Evolutionary conservation across 768 basidiomycete species (phyloP), one percentile per base, ranked within the genome.

Genomic region (Naganishia onofrii): DNA sequence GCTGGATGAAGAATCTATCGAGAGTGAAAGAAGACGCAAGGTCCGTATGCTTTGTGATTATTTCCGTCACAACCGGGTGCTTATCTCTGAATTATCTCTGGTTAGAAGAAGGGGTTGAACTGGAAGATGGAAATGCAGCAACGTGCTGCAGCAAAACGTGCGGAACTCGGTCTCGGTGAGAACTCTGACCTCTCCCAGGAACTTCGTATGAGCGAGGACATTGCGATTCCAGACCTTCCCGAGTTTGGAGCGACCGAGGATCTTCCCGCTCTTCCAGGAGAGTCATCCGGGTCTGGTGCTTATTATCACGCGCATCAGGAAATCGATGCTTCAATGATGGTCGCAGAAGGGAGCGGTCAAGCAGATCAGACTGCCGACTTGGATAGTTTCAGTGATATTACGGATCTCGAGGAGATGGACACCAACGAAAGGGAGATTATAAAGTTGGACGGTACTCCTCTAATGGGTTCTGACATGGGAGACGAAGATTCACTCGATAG

Each of bases 361-460:
- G 60, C 36, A 34, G 60, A 63, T 29, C 60, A 63, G 26, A 63
- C 60, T 26, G 60, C 60, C 12, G 60, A 63, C 38, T 34, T 54
- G n/a, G 53, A 54, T 46, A 71, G 70, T 34, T 46, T 63, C 19
- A 67, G 66, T 21, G 70, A 71, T 58, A 71, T 71, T 23, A 71
- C 70, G 23, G 70, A 71, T 44, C 54, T 71, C 34, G 70, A 67
- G 55, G 70, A 71, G 57, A 58, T 58, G 54, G 66, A 71, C 21
- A 66, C 46, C 46, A 68, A 68, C 29, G 66, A 71, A 26, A 46
- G 68, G 32, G 68, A 69, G 36, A 69, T 69, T 31, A 58, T 69
- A 23, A 63, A 63, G 15, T 15, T 63, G 26, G 56, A 57, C 26
- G 48, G 56, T 38, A 57, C 53, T 31, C 68, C 57, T 26, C 28